phyloP scores from a whole-genome alignment of 352 stramenopile species.

The Pythium insidiosum region DNA sequence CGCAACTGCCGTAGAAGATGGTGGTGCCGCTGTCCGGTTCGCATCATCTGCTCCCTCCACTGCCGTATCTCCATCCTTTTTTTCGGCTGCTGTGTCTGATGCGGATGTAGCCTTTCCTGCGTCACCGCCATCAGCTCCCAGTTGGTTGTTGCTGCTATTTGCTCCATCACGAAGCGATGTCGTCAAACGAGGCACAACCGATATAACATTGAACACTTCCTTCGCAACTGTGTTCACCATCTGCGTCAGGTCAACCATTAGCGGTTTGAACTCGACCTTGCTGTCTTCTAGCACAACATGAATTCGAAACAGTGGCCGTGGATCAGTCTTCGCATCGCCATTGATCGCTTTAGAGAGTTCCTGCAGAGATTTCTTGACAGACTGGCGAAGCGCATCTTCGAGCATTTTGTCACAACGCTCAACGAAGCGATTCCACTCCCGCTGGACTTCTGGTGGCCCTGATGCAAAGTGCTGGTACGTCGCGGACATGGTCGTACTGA shows the following conservation, averaged over 20 bases:
- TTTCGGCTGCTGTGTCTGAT: conserved; percentile 2
- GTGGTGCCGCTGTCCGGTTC: not conserved
- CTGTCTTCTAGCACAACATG: conserved; percentile 92
- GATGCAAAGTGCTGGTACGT: conserved; percentile 90
- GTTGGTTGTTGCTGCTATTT: conserved; percentile 16
- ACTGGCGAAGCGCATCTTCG: conserved; percentile 85
- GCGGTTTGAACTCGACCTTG: conserved; percentile 90
- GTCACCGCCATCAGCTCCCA: conserved; percentile 3
- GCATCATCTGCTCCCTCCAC: not conserved
- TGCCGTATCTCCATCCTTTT: not conserved
- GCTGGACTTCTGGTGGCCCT: conserved; percentile 85
- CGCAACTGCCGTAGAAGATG: not conserved
- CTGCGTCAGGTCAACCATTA: conserved; percentile 92
- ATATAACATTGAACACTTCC: conserved; percentile 93
- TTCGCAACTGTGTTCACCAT: conserved; percentile 94
- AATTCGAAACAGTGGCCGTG: conserved; percentile 89
- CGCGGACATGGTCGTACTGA: conserved; percentile 86
- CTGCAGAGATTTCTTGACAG: conserved; percentile 92
- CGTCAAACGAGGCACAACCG: conserved; percentile 84
- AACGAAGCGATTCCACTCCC: conserved; percentile 90
- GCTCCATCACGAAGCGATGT: conserved; percentile 27
- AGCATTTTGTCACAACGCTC: conserved; percentile 87
- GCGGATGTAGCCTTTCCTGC: not conserved
- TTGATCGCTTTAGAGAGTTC: conserved; percentile 93
- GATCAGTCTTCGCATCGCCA: conserved; percentile 87